These are phyloP conservation scores for Scopulariopsis brevicaulis DNA, from an alignment of 2,329 filamentous ascomycete genomes.

Conservation along the genomic window DNA sequence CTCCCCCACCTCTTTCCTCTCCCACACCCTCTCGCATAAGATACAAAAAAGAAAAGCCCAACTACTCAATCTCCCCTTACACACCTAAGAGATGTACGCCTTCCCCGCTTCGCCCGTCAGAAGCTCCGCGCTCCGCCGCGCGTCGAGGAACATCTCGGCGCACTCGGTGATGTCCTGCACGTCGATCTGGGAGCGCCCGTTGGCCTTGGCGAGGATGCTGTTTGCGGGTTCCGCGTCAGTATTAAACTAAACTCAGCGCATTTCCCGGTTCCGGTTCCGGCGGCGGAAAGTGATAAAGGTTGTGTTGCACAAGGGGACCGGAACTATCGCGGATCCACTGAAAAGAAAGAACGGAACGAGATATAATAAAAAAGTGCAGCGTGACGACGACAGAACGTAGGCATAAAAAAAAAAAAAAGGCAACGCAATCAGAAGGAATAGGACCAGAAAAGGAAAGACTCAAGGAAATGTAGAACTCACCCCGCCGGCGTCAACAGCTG, in stretches of 20 bases:
- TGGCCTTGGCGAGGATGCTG: constrained; percentile 80
- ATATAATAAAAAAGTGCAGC: background rate
- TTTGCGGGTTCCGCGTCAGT: constrained; percentile 6
- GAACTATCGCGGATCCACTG: background rate
- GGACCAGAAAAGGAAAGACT: constrained; percentile 4
- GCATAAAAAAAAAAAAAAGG: background rate
- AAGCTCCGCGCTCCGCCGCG: constrained; percentile 63
- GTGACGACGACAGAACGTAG: background rate
- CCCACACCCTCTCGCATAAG: background rate
- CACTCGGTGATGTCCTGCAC: constrained; percentile 69
- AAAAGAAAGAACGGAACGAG: background rate
- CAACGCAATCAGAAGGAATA: background rate
- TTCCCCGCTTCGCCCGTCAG: constrained; percentile 50
- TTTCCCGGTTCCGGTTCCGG: background rate
- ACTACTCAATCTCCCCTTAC: background rate
- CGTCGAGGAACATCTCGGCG: constrained; percentile 75
- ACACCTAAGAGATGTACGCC: constrained; percentile 49
- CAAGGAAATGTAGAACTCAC: constrained; percentile 24
- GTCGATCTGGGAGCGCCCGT: constrained; percentile 66
- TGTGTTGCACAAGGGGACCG: background rate
- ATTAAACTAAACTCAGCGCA: background rate
- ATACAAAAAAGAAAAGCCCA: background rate
- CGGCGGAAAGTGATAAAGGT: background rate
- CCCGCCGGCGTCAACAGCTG: constrained; percentile 82
- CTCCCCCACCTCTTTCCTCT: background rate